These are phyloP conservation scores for Tubosaeta sp. DNA, from an alignment of 768 basidiomycete genomes.

Conservation along the genomic window DNA sequence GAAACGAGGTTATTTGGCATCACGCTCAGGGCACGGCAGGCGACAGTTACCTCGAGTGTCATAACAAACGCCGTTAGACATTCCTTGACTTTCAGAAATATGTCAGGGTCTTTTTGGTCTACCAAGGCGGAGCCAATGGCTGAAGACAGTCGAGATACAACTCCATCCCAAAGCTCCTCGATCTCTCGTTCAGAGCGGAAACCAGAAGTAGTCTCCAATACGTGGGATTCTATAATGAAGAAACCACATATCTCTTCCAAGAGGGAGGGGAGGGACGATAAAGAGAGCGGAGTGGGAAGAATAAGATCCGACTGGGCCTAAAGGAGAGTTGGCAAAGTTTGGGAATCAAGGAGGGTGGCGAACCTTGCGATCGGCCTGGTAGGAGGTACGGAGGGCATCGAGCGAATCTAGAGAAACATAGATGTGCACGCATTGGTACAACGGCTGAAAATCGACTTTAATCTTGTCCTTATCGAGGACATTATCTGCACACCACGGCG, in stretches of 20 bases:
- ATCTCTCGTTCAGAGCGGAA: slow-evolving; percentile 92
- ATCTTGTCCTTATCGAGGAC: slow-evolving; percentile 89
- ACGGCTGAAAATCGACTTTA: slow-evolving; percentile 87
- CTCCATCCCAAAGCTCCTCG: slow-evolving; percentile 91
- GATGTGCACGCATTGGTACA: slow-evolving; percentile 97
- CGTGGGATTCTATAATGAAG: slow-evolving; percentile 94
- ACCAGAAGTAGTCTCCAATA: slow-evolving; percentile 79
- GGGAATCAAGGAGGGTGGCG: neutral
- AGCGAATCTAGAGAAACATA: slow-evolving; percentile 89
- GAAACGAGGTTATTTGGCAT: slow-evolving; percentile 6
- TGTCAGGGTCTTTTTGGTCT: slow-evolving; percentile 73
- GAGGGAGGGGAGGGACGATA: slow-evolving; percentile 65
- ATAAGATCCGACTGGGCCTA: slow-evolving; percentile 98
- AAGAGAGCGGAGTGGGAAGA: slow-evolving; percentile 67
- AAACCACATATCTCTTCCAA: slow-evolving; percentile 95
- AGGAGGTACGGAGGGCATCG: slow-evolving; percentile 84
- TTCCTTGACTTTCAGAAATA: slow-evolving; percentile 80
- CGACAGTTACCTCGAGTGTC: slow-evolving; percentile 73
- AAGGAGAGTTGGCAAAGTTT: slow-evolving; percentile 11
- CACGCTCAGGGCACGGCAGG: neutral
- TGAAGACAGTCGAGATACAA: slow-evolving; percentile 67
- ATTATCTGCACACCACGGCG: slow-evolving; percentile 51
- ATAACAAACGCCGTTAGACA: slow-evolving; percentile 80
- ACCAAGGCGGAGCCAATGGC: slow-evolving; percentile 71
- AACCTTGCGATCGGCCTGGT: slow-evolving; percentile 96